Conservation (phyloP, 2,329 filamentous ascomycete species). For the Epichloe gansuensis region DNA sequence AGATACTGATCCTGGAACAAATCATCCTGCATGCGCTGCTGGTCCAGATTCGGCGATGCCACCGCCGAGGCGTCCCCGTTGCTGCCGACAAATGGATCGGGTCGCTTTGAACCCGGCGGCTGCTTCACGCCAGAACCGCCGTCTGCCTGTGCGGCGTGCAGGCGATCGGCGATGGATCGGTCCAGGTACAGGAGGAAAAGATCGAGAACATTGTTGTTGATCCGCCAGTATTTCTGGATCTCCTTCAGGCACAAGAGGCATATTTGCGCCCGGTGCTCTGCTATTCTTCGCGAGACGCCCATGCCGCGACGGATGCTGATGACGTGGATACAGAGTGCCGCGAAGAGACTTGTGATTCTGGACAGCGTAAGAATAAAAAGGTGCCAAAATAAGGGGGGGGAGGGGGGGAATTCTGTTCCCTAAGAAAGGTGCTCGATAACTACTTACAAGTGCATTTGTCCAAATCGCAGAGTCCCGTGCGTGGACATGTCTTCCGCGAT, state of each 20-base stretch:
- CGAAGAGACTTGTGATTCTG: constrained; percentile 25
- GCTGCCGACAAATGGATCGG: constrained; percentile 3
- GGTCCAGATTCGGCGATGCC: constrained; percentile 5
- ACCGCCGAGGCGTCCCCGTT: neutral
- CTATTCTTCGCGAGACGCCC: constrained; percentile 21
- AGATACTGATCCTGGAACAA: constrained; percentile 24
- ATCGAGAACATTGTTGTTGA: constrained; percentile 26
- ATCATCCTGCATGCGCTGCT: constrained; percentile 12
- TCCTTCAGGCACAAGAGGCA: constrained; percentile 25
- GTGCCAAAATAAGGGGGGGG: no score
- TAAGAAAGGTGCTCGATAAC: neutral
- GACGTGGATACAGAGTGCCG: constrained; percentile 25
- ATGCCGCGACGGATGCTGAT: constrained; percentile 21
- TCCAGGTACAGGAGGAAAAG: constrained; percentile 26
- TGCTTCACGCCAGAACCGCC: constrained; percentile 1
- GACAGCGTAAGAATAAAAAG: neutral
- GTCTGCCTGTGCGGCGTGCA: constrained; percentile 14
- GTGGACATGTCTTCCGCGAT: constrained; percentile 27
- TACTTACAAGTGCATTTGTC: constrained; percentile 25
- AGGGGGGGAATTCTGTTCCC: no score
- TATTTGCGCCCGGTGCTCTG: constrained; percentile 24
- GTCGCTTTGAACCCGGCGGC: neutral
- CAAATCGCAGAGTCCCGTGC: constrained; percentile 20
- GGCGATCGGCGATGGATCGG: constrained; percentile 22
- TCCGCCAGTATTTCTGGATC: constrained; percentile 27